Evolutionary conservation across 305 asterid genomes (phyloP).

Genomic region (Fraxinus sp.): DNA sequence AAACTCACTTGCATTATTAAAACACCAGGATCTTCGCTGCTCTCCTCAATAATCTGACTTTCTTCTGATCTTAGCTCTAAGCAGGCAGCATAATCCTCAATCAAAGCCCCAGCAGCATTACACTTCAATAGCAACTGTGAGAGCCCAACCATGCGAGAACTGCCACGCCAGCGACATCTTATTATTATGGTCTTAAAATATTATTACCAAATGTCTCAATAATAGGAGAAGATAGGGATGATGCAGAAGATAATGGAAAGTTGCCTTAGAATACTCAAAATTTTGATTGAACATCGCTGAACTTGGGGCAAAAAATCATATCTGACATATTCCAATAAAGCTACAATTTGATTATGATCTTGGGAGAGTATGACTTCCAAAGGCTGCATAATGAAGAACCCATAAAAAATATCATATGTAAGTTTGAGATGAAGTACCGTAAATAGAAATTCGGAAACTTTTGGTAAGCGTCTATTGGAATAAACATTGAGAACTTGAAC

Average conservation of each 20-base stretch:
- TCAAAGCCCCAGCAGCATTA: conserved; percentile 58
- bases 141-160: conserved; percentile 92
- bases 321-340: conserved; percentile 83
- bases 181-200: conserved; percentile 4
- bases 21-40: conserved; percentile 79
- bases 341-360: conserved; percentile 81
- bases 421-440: conserved; percentile 15
- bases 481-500: neutral
- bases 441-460: neutral
- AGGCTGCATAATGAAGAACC: conserved; percentile 65
- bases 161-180: conserved; percentile 38
- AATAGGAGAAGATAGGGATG: conserved; percentile 16
- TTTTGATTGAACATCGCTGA: conserved; percentile 83
- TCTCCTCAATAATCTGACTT: conserved; percentile 75
- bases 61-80: conserved; percentile 90
- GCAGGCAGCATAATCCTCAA: conserved; percentile 97
- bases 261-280: conserved; percentile 82
- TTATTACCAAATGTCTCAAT: conserved; percentile 23
- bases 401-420: conserved; percentile 12
- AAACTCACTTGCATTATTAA: conserved; percentile 84
- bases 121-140: conserved; percentile 78
- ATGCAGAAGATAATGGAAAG: conserved; percentile 15
- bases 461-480: neutral
- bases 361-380: conserved; percentile 89
- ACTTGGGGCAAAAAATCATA: conserved; percentile 81